phyloP scores from a whole-genome alignment of 768 basidiomycete genomes.

The Lactarius akahatsu region DNA sequence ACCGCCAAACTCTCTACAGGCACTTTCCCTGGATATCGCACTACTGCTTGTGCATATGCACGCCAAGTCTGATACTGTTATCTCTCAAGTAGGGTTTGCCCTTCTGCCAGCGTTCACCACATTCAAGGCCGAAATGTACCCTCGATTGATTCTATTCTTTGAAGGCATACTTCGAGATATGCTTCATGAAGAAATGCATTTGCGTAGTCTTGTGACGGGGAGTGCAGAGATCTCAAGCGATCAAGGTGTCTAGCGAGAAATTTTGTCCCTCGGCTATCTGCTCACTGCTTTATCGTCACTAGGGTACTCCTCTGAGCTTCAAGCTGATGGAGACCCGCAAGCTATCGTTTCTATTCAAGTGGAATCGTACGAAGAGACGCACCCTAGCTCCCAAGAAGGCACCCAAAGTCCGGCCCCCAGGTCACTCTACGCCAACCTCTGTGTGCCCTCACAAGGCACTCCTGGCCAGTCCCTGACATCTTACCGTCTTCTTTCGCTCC shows the following conservation, averaged over 20 bases:
- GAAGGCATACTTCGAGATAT: conserved; percentile 58
- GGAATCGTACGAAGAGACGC: conserved; percentile 21
- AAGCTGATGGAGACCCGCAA: conserved; percentile 1
- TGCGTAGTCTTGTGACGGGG: conserved; percentile 28
- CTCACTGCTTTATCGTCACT: conserved; percentile 2
- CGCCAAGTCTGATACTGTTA: conserved; percentile 48
- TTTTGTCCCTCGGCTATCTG: not conserved
- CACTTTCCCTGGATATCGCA: conserved; percentile 67
- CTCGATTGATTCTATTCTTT: conserved; percentile 65
- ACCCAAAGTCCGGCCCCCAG: conserved; percentile 32
- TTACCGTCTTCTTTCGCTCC: conserved; percentile 60
- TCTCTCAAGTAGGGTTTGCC: conserved; percentile 62
- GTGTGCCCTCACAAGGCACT: conserved; percentile 49
- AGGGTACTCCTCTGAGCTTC: conserved; percentile 7
- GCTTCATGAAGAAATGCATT: conserved; percentile 46
- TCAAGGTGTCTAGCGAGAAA: conserved; percentile 13
- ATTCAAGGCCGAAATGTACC: conserved; percentile 61
- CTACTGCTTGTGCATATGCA: conserved; percentile 60
- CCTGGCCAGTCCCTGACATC: conserved; percentile 53
- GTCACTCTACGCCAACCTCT: conserved; percentile 19
- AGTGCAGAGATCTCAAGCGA: not conserved
- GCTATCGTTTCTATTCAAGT: conserved; percentile 31
- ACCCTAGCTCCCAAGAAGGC: conserved; percentile 9
- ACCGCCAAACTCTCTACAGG: conserved; percentile 77
- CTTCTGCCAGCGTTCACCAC: conserved; percentile 74